Base-by-base conservation (phyloP, 495 filamentous ascomycete genomes). In the Oidiodendron maius region DNA sequence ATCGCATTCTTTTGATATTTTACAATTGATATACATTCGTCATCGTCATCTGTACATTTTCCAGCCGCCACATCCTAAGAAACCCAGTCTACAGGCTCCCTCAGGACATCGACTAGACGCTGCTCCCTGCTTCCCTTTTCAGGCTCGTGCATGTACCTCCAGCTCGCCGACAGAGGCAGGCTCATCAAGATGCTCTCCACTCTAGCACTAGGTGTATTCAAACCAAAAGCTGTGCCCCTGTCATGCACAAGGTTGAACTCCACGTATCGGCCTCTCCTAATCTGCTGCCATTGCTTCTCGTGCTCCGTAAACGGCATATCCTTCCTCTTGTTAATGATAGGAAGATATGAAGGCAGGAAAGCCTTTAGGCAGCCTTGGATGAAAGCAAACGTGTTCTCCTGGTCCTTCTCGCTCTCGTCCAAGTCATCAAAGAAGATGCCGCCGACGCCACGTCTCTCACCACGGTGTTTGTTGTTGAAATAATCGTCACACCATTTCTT, bases 351-450 rank as follows among this genome's bases (percentile, higher is more conserved):
- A 0, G 93, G 93, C 22, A 97, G 69, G 68, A 97, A 99, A 17
- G 89, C 86, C 34, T 80, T 77, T 24, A 96, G 69, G 46, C 87
- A 86, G 52, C 86, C 84, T 51, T 89, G 84, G 40, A 91, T 81
- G 55, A 96, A 99, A n/a, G 84, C 80, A 61, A 97, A 96, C 0
- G 91, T 75, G 47, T 91, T 84, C 64, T 96, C 91, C 58, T 90
- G 86, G 51, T 93, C 89, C 56, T 88, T 88, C 59, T 88, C 81
- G 0, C 77, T 74, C 54, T 89, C 87, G 63, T 97, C 93, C 17
- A 97, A 72, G 59, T 99, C 93, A 64, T 98, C 93, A 60, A 99
- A 99, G 76, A 99, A 99, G 64, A 99, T 97, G 17, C 93, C 93
- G 25, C 93, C 93, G 20, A 99, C 66, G 37, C 93, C 93, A 26